Evolutionary conservation across 805 yeast genomes (phyloP).

Genomic region (Metschnikowia arizonensis): DNA sequence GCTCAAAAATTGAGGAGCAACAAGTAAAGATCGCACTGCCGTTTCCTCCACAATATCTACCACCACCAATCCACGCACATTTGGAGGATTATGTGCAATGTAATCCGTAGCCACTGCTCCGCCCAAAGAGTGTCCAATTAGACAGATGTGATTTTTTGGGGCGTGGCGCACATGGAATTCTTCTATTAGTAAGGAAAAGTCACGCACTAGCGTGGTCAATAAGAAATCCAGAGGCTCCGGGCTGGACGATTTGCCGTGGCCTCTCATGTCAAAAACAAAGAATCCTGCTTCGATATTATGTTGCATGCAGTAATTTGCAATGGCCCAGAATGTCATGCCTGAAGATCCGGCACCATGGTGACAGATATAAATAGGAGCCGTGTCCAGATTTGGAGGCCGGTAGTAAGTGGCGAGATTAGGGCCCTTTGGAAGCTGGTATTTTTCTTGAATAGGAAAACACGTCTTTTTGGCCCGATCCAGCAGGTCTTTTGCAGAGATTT

Average conservation of each 20-base stretch:
- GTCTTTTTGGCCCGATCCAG: neutral
- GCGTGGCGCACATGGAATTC: slow-evolving; percentile 27
- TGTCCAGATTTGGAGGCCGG: slow-evolving; percentile 41
- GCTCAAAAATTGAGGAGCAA: slow-evolving; percentile 64
- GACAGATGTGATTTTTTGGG: slow-evolving; percentile 34
- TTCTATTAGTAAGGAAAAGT: slow-evolving; percentile 49
- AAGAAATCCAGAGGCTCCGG: slow-evolving; percentile 30
- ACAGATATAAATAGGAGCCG: slow-evolving; percentile 59
- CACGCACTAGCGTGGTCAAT: slow-evolving; percentile 51
- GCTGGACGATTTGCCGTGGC: slow-evolving; percentile 58
- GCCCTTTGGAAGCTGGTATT: slow-evolving; percentile 13
- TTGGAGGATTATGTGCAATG: slow-evolving; percentile 24
- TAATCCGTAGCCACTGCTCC: slow-evolving; percentile 74
- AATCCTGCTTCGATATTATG: slow-evolving; percentile 46
- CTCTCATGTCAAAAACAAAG: slow-evolving; percentile 74
- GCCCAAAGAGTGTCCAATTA: slow-evolving; percentile 91
- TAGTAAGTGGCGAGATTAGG: slow-evolving; percentile 47
- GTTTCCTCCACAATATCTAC: slow-evolving; percentile 94
- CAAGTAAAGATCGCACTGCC: slow-evolving; percentile 63
- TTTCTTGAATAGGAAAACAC: slow-evolving; percentile 20
- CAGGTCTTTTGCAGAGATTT: neutral
- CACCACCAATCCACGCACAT: slow-evolving; percentile 65
- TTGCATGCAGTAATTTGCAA: slow-evolving; percentile 27
- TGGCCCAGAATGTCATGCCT: slow-evolving; percentile 70
- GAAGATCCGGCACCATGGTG: slow-evolving; percentile 97